Evolutionary conservation across 2,329 filamentous ascomycete species (phyloP).

Genomic region (Blastomyces emzantsi): DNA sequence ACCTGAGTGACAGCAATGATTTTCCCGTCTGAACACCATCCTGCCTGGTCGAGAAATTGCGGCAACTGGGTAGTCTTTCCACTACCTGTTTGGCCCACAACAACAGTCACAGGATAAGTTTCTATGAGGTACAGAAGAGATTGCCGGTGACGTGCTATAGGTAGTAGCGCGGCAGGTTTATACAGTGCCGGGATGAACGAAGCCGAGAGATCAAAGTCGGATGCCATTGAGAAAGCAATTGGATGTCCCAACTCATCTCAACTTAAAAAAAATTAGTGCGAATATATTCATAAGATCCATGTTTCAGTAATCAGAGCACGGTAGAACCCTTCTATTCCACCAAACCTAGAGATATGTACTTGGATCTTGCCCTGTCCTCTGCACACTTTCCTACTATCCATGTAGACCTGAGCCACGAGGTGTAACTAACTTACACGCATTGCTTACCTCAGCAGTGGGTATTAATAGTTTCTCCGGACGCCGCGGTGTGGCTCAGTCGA

Average conservation of each 20-base stretch:
- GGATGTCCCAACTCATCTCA: not conserved
- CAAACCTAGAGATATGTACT: not conserved
- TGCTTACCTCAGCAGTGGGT: not conserved
- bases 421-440: not conserved
- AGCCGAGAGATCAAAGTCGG: slow-evolving; percentile 37
- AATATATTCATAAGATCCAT: slow-evolving; percentile 1
- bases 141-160: slow-evolving; percentile 75
- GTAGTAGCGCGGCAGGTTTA: slow-evolving; percentile 73
- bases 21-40: slow-evolving; percentile 80
- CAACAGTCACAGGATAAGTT: slow-evolving; percentile 71
- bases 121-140: slow-evolving; percentile 79
- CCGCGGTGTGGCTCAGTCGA: not conserved
- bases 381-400: too few species aligned
- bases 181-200: slow-evolving; percentile 69
- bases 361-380: not conserved
- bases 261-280: not conserved
- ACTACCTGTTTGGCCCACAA: slow-evolving; percentile 88
- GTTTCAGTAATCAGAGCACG: not conserved
- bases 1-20: slow-evolving; percentile 85
- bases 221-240: slow-evolving; percentile 28
- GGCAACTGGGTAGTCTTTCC: slow-evolving; percentile 96
- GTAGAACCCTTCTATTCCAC: not conserved
- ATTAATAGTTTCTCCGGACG: slow-evolving; percentile 3
- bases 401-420: too few species aligned
- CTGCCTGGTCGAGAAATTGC: slow-evolving; percentile 77